Percentiles rank a stretch among this genome's conserved stretches.
Evolutionary conservation across 2,329 filamentous ascomycete genomes (phyloP).

Genomic region (Claviceps sp.): DNA sequence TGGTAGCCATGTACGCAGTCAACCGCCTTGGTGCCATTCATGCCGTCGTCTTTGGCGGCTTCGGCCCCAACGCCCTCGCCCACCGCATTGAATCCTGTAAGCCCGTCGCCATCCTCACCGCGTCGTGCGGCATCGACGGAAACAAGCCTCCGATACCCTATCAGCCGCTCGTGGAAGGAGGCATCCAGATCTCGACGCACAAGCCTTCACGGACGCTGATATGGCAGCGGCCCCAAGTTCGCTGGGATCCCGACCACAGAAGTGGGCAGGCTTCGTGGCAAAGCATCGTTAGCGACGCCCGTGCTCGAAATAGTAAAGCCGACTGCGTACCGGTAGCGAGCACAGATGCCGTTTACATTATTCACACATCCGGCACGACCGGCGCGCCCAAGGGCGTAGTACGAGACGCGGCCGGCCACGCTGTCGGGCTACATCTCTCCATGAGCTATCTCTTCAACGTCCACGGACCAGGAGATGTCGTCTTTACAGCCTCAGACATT

Average conservation of each 20-base stretch:
- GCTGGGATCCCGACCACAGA: conserved; percentile 58
- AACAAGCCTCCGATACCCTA: conserved; percentile 70
- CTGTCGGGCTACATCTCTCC: conserved; percentile 69
- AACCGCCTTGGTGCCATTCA: conserved; percentile 77
- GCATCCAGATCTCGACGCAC: conserved; percentile 50
- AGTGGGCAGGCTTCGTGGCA: conserved; percentile 70
- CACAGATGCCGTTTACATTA: conserved; percentile 74
- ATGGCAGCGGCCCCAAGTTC: conserved; percentile 68
- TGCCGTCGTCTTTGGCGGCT: conserved; percentile 86
- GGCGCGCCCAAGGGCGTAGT: conserved; percentile 73
- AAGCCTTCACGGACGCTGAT: conserved; percentile 64
- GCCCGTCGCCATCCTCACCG: conserved; percentile 67
- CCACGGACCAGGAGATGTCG: conserved; percentile 68
- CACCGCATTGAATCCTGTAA: conserved; percentile 77
- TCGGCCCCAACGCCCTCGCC: conserved; percentile 66
- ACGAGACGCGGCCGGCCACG: conserved; percentile 73
- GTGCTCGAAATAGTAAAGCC: conserved; percentile 51
- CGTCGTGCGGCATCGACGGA: conserved; percentile 85
- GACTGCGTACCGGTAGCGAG: conserved; percentile 67
- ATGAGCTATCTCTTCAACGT: conserved; percentile 76
- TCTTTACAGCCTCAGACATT: conserved; percentile 66
- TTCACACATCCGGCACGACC: conserved; percentile 78
- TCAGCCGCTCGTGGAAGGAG: conserved; percentile 60
- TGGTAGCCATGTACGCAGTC: conserved; percentile 76
- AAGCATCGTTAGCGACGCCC: conserved; percentile 56